phyloP scores from a whole-genome alignment of 176 grass and related monocot genomes.

The Aechmea fasciata region DNA sequence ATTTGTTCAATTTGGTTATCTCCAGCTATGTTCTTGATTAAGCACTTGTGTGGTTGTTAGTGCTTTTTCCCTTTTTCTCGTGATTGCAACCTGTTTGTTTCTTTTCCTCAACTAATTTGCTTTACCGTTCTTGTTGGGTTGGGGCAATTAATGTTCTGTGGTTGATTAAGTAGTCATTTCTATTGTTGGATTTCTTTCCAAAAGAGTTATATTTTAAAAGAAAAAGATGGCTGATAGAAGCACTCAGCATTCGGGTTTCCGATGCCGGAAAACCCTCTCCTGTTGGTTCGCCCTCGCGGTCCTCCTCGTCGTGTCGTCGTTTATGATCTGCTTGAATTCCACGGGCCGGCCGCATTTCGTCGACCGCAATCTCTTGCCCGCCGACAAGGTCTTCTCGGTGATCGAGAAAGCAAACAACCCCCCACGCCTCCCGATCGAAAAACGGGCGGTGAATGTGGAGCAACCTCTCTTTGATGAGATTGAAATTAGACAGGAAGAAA shows the following conservation, averaged over 20 bases:
- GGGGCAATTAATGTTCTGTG: constrained; percentile 1
- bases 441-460: not conserved
- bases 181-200: not conserved
- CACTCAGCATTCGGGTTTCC: constrained; percentile 14
- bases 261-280: constrained; percentile 25
- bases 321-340: constrained; percentile 19
- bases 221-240: constrained; percentile 27
- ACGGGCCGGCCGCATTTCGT: constrained; percentile 12
- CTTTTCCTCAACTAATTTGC: not conserved
- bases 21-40: no score
- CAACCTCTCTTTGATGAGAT: not conserved
- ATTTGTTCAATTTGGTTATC: no score
- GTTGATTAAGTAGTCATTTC: not conserved
- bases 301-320: constrained; percentile 20
- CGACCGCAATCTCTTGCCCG: constrained; percentile 21
- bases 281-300: constrained; percentile 25
- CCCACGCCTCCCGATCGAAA: not conserved
- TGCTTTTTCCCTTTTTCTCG: not conserved
- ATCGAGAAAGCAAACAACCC: constrained; percentile 11
- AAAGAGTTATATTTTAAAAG: not conserved
- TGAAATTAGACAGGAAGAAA: constrained; percentile 10
- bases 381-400: constrained; percentile 26
- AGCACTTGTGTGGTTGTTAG: no score
- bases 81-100: not conserved
- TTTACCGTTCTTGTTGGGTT: not conserved